Conservation (phyloP, 1,139 yeast genomes). For the Protomyces inundatus region DNA sequence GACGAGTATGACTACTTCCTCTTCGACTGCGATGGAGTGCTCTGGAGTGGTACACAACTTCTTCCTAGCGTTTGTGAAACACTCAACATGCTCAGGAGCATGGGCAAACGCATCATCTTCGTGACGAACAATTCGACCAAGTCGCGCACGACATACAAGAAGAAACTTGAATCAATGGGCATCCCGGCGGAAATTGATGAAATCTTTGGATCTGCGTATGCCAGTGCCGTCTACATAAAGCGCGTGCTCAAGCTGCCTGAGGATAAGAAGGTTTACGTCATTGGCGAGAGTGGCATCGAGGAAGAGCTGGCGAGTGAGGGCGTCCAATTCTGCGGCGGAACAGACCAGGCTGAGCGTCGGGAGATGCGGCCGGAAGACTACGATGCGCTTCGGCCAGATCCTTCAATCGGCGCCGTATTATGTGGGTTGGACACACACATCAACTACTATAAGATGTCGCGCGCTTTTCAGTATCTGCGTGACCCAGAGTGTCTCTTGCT, state of each 20-base stretch:
- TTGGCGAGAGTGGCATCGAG: conserved; percentile 78
- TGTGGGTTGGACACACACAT: conserved; percentile 75
- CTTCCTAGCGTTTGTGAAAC: conserved; percentile 72
- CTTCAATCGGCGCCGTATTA: conserved; percentile 75
- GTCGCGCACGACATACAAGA: conserved; percentile 68
- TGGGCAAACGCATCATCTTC: conserved; percentile 65
- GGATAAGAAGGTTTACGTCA: conserved; percentile 73
- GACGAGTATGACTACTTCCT: conserved; percentile 69
- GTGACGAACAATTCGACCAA: conserved; percentile 95
- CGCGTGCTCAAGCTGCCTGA: conserved; percentile 67
- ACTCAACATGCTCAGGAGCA: conserved; percentile 49
- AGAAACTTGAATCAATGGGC: conserved; percentile 72
- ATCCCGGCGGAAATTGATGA: conserved; percentile 50
- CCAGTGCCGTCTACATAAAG: conserved; percentile 79
- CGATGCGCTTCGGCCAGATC: conserved; percentile 49
- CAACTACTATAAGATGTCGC: conserved; percentile 74
- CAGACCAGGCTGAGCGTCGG: conserved; percentile 44
- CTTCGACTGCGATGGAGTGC: conserved; percentile 88
- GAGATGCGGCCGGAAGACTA: conserved; percentile 33
- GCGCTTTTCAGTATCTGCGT: conserved; percentile 73
- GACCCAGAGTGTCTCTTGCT: conserved; percentile 66
- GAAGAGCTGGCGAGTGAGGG: conserved; percentile 68
- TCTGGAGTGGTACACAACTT: conserved; percentile 75
- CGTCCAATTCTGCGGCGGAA: conserved; percentile 67
- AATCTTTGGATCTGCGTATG: conserved; percentile 86